phyloP scores from a whole-genome alignment of 202 grass and related monocot species.

The Carex arenaria region DNA sequence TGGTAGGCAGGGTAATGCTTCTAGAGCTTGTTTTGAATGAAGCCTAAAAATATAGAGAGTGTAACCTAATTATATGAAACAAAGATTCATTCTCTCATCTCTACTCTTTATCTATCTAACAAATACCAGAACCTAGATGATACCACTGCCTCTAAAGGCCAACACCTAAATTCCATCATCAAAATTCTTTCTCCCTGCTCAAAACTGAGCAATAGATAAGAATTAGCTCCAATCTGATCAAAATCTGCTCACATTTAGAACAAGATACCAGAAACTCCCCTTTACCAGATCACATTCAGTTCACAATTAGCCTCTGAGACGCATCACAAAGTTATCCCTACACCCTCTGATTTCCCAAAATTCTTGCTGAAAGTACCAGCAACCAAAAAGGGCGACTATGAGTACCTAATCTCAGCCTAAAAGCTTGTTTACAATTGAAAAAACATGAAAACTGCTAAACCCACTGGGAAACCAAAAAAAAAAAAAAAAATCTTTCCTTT shows the following conservation, averaged over 20 bases:
- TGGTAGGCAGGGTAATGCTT: not conserved
- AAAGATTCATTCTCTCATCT: not conserved
- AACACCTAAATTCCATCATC: not conserved
- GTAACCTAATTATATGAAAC: not conserved
- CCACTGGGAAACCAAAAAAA: not conserved
- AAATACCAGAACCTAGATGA: not conserved
- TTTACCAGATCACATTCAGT: not conserved
- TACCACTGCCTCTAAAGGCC: not conserved
- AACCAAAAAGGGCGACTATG: not conserved
- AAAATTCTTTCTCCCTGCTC: not conserved
- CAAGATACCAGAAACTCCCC: not conserved
- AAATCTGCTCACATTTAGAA: not conserved
- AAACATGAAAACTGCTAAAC: too few relatives aligned
- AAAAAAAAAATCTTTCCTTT: too few relatives aligned
- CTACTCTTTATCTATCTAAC: not conserved
- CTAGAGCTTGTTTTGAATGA: not conserved
- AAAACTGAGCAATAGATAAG: not conserved
- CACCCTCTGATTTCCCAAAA: not conserved
- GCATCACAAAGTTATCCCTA: not conserved
- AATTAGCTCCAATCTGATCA: not conserved
- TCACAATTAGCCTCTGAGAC: not conserved
- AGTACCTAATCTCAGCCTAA: not conserved
- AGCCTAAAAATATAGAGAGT: not conserved
- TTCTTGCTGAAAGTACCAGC: not conserved
- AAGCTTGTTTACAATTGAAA: not conserved